Base-by-base conservation (phyloP, 768 basidiomycete genomes). In the Dendrothele bispora region DNA sequence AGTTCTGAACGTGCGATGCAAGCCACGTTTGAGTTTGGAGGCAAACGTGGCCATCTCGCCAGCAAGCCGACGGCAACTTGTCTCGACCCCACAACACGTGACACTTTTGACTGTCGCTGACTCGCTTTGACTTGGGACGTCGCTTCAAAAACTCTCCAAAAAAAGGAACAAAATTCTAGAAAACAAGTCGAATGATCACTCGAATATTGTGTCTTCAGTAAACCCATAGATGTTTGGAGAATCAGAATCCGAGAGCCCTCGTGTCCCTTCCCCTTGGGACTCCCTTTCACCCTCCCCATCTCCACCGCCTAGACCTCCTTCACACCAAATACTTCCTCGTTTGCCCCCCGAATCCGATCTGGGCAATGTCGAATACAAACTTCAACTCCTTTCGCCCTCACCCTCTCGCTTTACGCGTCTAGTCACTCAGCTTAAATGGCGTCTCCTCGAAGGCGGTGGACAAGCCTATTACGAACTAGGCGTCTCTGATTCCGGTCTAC, bases 381-480 rank as follows among this genome's bases (percentile, higher is more conserved):
- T 95, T 27, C 91, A 93, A 63, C 83, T 95, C 18, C 78, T 93
- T 32, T 74, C 83, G 40, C 91, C 93, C 0, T 76, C 88, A 12
- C 80, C 82, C 0, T 75, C 82, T 4, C 88, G 90, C 39, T 91
- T 91, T 55, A 78, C 80, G 3, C 82, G 86, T 50, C 85, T 98
- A 18, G 89, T 93, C 46, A 98, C 95, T 0, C 95, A 98, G 68
- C 82, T 97, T 66, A 94, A 95, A 61, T 98, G 95, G 94, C 81
- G 95, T 2, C 77, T 94, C 7, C 79, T 89, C 39, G 87, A 93
- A 61, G 91, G 91, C 14, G 83, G 86, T 2, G 89, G 89, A 1
- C 83, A 85, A 58, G 90, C 91, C 0, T 85, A 88, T 61, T 93
- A 93, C 52, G 91, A 93, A 52, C 75, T 86, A 10, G 83, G 82